Base-by-base conservation (phyloP, 345 rosid genomes). In the Salix suchowensis region DNA sequence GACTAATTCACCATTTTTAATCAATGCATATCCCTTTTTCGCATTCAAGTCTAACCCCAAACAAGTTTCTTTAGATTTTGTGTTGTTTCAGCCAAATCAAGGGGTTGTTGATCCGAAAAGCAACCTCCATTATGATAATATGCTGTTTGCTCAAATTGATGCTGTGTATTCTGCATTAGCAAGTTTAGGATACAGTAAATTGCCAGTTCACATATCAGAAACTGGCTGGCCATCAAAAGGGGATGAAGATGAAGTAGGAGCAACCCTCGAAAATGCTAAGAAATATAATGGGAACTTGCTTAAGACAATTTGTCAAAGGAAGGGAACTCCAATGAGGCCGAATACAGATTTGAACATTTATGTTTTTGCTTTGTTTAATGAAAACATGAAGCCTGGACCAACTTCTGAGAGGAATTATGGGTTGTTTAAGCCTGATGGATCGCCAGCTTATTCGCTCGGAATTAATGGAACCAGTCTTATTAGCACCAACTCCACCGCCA, bases 161-260 rank as follows among this genome's bases (percentile, higher is more conserved):
- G 92, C 99, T 6, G 97, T 88, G 2, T 82, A 93, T 82, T 79
- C 91, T 0, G 99, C 98, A 32, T 70, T 96, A 36, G 86, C 89
- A 37, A 73, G 89, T 30, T 34, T 83, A 39, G 99, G 98, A 7
- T 92, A 82, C 75, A 89, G 86, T 84, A 87, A 91, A 13, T 77
- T 94, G 3, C 82, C 78, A 1, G 81, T 96, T 30, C 89, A 90
- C 70, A 90, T 96, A 73, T 96, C 98, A 64, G 99, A 96, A 81
- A 96, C 98, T 0, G 99, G 99, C 30, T 96, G 99, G 99, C 99
- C 99, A 14, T 94, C 99, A 0, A 92, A 87, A 73, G 99, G 99
- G 23, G 99, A 94, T 58, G 88, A 36, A 14, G 92, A 94, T 19
- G 99, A 96, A 81, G 76, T 83, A 0, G 99, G 99, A 7, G 98